A percentile compares a stretch with the other conserved stretches of the same genome.
Conservation (phyloP, 2,329 filamentous ascomycete species). For the Passalora sequoiae region DNA sequence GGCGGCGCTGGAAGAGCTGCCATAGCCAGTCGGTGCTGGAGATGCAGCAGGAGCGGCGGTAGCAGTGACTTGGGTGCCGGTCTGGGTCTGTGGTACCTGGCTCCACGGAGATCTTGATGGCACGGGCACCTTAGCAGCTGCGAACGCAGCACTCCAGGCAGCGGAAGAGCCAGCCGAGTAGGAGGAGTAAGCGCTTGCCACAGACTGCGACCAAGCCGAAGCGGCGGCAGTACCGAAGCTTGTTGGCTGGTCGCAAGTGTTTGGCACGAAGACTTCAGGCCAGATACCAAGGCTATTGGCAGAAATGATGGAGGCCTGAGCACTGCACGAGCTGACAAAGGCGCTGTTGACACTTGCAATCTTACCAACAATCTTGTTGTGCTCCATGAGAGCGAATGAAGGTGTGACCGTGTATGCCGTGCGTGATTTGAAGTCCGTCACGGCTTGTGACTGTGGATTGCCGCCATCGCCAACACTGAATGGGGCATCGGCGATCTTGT, state of each 20-base stretch:
- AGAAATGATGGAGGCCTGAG: slow-evolving; percentile 17
- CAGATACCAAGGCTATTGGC: slow-evolving; percentile 15
- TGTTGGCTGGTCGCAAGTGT: slow-evolving; percentile 19
- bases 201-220: slow-evolving; percentile 10
- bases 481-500: slow-evolving; percentile 14
- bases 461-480: slow-evolving; percentile 26
- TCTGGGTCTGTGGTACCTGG: neutral
- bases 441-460: slow-evolving; percentile 39
- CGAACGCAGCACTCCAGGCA: slow-evolving; percentile 16
- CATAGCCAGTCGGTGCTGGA: neutral
- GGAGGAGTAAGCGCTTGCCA: slow-evolving; percentile 12
- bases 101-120: slow-evolving; percentile 14
- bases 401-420: slow-evolving; percentile 36
- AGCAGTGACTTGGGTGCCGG: slow-evolving; percentile 2
- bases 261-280: slow-evolving; percentile 24
- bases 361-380: slow-evolving; percentile 16
- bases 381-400: slow-evolving; percentile 19
- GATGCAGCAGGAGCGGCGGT: slow-evolving; percentile 6
- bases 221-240: slow-evolving; percentile 20
- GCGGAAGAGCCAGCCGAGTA: slow-evolving; percentile 15
- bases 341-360: slow-evolving; percentile 10
- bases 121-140: slow-evolving; percentile 13
- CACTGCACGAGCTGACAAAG: slow-evolving; percentile 24
- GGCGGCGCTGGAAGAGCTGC: neutral
- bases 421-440: slow-evolving; percentile 37